Percentiles rank a stretch among this genome's conserved stretches.
Conservation (phyloP, 2,329 filamentous ascomycete species). For the Penicillium sp. region DNA sequence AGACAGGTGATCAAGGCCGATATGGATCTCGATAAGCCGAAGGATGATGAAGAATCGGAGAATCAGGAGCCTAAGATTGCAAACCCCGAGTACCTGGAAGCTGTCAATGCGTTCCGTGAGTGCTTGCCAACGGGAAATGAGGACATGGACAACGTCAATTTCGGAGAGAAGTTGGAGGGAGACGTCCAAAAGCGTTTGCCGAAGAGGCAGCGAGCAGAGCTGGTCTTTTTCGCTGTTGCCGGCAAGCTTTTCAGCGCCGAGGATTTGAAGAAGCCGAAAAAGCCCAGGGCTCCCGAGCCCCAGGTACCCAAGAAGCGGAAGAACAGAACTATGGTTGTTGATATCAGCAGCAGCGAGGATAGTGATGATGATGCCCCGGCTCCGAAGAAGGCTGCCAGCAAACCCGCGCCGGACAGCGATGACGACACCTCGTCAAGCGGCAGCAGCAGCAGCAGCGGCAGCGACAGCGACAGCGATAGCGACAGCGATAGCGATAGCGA, state of each 20-base stretch:
- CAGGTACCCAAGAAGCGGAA: conserved; percentile 40
- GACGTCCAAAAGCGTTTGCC: conserved; percentile 31
- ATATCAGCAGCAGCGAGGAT: conserved; percentile 43
- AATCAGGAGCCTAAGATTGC: conserved; percentile 7
- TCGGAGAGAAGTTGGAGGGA: conserved; percentile 23
- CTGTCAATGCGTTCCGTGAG: conserved; percentile 51
- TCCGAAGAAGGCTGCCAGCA: conserved; percentile 18
- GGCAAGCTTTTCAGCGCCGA: conserved; percentile 29
- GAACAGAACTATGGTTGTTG: conserved; percentile 43
- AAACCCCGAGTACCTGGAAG: conserved; percentile 43
- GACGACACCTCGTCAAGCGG: conserved; percentile 18
- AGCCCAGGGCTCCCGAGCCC: conserved; percentile 19
- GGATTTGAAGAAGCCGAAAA: conserved; percentile 25
- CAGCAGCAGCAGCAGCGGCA: conserved; percentile 23
- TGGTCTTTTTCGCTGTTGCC: conserved; percentile 36
- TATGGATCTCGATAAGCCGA: conserved; percentile 40
- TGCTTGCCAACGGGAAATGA: conserved; percentile 26
- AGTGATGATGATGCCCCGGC: conserved; percentile 19
- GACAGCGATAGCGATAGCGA: conserved; percentile 25
- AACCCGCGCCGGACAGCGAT: conserved; percentile 17
- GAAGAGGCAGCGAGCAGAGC: conserved; percentile 39
- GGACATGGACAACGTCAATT: conserved; percentile 23
- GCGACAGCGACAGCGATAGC: conserved; percentile 19
- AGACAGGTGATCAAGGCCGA: conserved; percentile 53
- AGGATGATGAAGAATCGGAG: conserved; percentile 19